A percentile compares a stretch with the other conserved stretches of the same genome.
These are phyloP conservation scores for Fusarium subtropicale DNA, from an alignment of 2,329 filamentous ascomycete genomes.

Conservation along the genomic window DNA sequence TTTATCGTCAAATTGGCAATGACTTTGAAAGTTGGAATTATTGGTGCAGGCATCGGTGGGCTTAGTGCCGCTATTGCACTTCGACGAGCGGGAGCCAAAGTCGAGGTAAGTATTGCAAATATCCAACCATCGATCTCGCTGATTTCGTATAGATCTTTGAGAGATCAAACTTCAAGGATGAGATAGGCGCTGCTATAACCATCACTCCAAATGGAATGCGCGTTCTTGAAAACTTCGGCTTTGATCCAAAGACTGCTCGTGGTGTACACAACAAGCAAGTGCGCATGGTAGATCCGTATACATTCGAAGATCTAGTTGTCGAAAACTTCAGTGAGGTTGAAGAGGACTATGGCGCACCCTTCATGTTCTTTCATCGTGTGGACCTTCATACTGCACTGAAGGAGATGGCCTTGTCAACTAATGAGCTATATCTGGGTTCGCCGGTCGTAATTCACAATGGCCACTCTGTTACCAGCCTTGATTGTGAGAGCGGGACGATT, in stretches of 20 bases:
- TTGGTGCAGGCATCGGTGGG: not conserved
- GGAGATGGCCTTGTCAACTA: not conserved
- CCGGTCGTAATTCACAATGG: not conserved
- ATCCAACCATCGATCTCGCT: too few species aligned
- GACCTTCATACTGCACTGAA: not conserved
- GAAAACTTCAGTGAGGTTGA: not conserved
- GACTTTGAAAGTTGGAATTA: not conserved
- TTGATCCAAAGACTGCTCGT: not conserved
- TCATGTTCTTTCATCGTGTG: not conserved
- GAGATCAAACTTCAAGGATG: not conserved
- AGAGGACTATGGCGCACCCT: not conserved
- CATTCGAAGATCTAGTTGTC: not conserved
- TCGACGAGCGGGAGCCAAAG: not conserved
- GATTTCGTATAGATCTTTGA: not conserved
- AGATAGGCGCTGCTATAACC: not conserved
- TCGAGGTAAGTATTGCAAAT: not conserved
- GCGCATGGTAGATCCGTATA: not conserved
- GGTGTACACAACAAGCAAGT: not conserved
- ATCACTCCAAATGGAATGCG: not conserved
- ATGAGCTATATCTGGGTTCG: not conserved
- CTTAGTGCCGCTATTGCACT: not conserved
- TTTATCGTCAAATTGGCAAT: not conserved
- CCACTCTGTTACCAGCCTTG: rapidly evolving
- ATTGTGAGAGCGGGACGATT: not conserved
- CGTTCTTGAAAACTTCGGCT: not conserved